A percentile compares a stretch with the other conserved stretches of the same genome.
These are phyloP conservation scores for Tetrahymena elliotti DNA, from an alignment of 73 alveolate genomes.

Conservation along the genomic window DNA sequence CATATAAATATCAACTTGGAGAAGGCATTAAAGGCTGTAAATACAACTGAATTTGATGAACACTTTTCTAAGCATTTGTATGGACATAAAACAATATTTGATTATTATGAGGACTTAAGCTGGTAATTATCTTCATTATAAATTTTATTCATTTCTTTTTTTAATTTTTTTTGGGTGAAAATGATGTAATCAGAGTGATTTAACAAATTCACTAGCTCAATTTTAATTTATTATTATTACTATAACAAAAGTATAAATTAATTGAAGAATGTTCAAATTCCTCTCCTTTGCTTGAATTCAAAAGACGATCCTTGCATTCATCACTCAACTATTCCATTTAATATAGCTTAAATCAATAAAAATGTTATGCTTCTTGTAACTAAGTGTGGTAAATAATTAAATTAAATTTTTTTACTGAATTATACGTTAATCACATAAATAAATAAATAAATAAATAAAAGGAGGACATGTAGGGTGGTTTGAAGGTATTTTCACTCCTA, in stretches of 20 bases:
- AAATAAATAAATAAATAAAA: too few species aligned
- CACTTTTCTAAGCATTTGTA: neutral
- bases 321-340: neutral
- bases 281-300: neutral
- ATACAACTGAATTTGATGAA: neutral
- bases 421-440: too few species aligned
- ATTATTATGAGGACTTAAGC: neutral
- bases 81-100: neutral
- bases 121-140: neutral
- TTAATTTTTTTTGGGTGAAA: neutral
- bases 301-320: neutral
- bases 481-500: conserved; percentile 17
- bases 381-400: neutral
- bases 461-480: conserved; percentile 45
- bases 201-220: neutral
- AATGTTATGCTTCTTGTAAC: neutral
- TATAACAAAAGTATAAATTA: neutral
- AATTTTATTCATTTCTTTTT: neutral
- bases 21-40: neutral
- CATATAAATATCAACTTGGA: neutral
- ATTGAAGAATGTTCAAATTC: neutral
- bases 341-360: neutral
- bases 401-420: too few species aligned
- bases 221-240: neutral
- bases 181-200: neutral